Evolutionary conservation across 768 basidiomycete species (phyloP).

Genomic region (Fomitopsis pulvina): DNA sequence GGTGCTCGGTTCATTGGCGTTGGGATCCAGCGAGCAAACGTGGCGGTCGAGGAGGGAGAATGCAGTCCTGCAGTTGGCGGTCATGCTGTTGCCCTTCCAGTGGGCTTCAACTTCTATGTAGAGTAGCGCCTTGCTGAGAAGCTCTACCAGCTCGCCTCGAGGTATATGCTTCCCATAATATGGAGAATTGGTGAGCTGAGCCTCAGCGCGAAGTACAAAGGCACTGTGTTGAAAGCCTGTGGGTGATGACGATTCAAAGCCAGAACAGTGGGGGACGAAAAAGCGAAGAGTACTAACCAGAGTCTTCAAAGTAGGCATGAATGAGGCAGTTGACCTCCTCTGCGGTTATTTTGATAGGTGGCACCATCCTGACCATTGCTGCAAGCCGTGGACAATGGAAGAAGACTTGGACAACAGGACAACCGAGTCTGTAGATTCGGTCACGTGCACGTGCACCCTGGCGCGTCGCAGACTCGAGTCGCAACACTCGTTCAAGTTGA

Average conservation of each 20-base stretch:
- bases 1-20: constrained; percentile 14
- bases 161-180: constrained; percentile 68
- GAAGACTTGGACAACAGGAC: background rate
- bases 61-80: constrained; percentile 56
- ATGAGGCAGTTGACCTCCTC: constrained; percentile 85
- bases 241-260: constrained; percentile 10
- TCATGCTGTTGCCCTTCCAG: constrained; percentile 59
- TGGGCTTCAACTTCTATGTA: constrained; percentile 82
- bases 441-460: background rate
- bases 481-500: too few relatives aligned
- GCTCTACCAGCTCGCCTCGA: constrained; percentile 75
- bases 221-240: constrained; percentile 78
- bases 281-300: constrained; percentile 39
- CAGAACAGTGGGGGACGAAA: background rate
- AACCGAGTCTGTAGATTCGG: background rate
- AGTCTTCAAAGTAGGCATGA: constrained; percentile 78
- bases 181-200: constrained; percentile 61
- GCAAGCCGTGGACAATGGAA: background rate
- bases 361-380: constrained; percentile 9
- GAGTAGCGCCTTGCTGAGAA: constrained; percentile 72
- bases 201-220: constrained; percentile 73
- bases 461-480: too few relatives aligned
- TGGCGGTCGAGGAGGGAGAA: constrained; percentile 77
- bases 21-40: constrained; percentile 52
- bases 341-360: constrained; percentile 60